Evolutionary conservation across 768 basidiomycete genomes (phyloP), one percentile per base, ranked within the genome.

Genomic region (Boletus rubropictus): DNA sequence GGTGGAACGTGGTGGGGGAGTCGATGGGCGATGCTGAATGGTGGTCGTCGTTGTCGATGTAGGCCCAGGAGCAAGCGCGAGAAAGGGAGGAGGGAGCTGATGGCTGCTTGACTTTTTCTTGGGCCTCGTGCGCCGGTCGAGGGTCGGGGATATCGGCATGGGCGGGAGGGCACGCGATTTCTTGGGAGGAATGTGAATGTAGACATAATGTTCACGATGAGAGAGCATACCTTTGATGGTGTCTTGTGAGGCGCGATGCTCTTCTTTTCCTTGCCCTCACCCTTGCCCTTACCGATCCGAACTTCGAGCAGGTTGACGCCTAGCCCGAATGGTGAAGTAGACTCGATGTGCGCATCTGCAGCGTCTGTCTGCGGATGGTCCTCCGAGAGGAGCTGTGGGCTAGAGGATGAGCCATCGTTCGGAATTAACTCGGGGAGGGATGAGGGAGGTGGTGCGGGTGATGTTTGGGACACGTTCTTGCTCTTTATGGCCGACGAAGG

Each of bases 361-460:
- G 31, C n/a, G 27, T 58, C 46, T n/a, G 53, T 53, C 39, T 56
- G 55, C 2, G 42, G 39, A 24, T 62, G 46, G 18, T 65, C 60
- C 3, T 69, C 53, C 2, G 63, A 67, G 21, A 55, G 61, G 21
- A 66, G 61, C 12, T 76, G 76, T 2, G 83, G 82, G 56, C 83
- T 86, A 9, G 83, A 86, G 3, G 83, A 86, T 1, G 84, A 83
- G 54, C 74, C 80, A 33, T 69, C 61, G 57, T 79, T 80, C 0
- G 83, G 80, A 8, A 77, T 79, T 25, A 86, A 73, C 40, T 74
- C 79, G n/a, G 86, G 84, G 37, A 84, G 56, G 9, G 75, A 69
- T 12, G 71, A 69, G 33, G 72, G 67, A 6, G 64, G 65, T 21
- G 66, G 61, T 14, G 54, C 51, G 2, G 64, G 59, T 9, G 66